Evolutionary conservation across 2,329 filamentous ascomycete species (phyloP).

Genomic region (Tolypocladium paradoxum): DNA sequence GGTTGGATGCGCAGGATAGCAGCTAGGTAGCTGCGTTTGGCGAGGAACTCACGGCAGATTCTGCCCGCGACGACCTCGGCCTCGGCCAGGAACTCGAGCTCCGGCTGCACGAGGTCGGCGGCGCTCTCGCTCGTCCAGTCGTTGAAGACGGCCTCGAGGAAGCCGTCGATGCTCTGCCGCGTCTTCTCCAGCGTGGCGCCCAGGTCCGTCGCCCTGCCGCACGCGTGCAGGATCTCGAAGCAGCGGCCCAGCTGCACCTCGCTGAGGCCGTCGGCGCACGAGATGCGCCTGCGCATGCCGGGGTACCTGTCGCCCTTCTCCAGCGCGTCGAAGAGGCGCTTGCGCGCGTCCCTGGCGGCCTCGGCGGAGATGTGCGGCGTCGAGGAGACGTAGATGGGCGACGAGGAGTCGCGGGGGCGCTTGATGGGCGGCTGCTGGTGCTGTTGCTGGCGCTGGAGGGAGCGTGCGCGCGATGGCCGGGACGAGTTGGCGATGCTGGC

Average conservation of each 20-base stretch:
- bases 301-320: constrained; percentile 10
- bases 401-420: constrained; percentile 5
- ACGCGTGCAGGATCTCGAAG: constrained; percentile 22
- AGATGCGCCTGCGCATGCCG: constrained; percentile 9
- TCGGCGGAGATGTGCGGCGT: background rate
- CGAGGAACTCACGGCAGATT: constrained; percentile 15
- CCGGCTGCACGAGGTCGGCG: constrained; percentile 8
- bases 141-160: constrained; percentile 19
- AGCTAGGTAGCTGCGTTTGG: too few species aligned
- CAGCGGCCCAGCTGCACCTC: constrained; percentile 16
- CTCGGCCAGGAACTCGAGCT: constrained; percentile 17
- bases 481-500: background rate
- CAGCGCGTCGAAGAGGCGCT: constrained; percentile 14
- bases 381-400: constrained; percentile 8
- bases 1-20: too few species aligned
- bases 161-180: constrained; percentile 19
- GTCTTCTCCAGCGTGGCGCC: constrained; percentile 13
- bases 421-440: background rate
- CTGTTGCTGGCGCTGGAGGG: background rate
- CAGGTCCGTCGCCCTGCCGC: constrained; percentile 14
- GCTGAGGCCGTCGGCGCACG: constrained; percentile 14
- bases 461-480: background rate
- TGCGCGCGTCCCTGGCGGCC: constrained; percentile 1
- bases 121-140: constrained; percentile 11
- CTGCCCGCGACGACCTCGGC: constrained; percentile 14